Conservation (phyloP, 2,329 filamentous ascomycete genomes). For the Zelopaecilomyces penicillatus region DNA sequence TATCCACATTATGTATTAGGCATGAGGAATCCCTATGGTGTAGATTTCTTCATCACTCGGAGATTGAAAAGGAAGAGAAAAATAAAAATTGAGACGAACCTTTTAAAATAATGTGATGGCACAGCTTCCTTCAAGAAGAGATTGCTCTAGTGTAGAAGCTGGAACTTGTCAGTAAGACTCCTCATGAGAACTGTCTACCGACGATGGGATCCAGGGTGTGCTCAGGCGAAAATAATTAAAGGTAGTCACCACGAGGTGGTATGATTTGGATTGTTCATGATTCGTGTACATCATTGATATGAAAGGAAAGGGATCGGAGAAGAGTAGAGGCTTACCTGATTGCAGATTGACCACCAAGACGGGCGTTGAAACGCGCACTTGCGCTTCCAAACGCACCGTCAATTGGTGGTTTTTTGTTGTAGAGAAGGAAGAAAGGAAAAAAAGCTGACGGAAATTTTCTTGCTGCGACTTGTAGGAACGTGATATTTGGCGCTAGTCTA, state of each 20-base stretch:
- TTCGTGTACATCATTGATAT: constrained; percentile 24
- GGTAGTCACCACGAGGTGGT: constrained; percentile 48
- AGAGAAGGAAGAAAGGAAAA: constrained; percentile 14
- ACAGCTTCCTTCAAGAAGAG: too few relatives aligned
- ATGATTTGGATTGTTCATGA: constrained; percentile 57
- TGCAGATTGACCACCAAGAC: constrained; percentile 5
- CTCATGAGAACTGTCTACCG: background rate
- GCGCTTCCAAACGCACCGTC: constrained; percentile 9
- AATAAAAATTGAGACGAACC: constrained; percentile 29
- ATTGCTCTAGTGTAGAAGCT: background rate
- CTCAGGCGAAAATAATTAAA: constrained; percentile 49
- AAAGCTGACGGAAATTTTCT: constrained; percentile 16
- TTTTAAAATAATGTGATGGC: constrained; percentile 27
- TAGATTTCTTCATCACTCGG: constrained; percentile 53
- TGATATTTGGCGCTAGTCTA: constrained; percentile 19
- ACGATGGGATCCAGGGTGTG: constrained; percentile 22
- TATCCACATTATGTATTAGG: constrained; percentile 59
- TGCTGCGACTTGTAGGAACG: constrained; percentile 14
- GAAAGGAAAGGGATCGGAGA: constrained; percentile 5
- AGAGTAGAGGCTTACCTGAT: constrained; percentile 6
- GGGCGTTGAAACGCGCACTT: constrained; percentile 10
- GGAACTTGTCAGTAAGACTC: constrained; percentile 11
- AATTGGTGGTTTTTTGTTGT: constrained; percentile 5
- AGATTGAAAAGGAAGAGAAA: constrained; percentile 13
- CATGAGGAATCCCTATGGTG: constrained; percentile 60